phyloP scores from a whole-genome alignment of 1,284 basidiomycete species.

The Puccinia coronata region DNA sequence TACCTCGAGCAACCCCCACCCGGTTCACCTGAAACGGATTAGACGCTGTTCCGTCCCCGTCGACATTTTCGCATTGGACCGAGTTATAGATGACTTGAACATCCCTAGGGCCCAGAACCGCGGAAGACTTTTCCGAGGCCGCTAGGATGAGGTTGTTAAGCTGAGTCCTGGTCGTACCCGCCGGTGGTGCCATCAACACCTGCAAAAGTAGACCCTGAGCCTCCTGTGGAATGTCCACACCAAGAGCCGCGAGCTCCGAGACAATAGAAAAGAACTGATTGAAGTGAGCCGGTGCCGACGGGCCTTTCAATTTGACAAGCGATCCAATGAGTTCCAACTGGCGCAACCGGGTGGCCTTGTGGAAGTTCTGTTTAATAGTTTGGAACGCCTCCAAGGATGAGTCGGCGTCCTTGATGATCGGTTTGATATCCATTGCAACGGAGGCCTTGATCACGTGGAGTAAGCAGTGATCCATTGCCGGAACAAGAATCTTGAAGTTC shows the following conservation, averaged over 20 bases:
- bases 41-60: not conserved
- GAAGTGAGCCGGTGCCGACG: not conserved
- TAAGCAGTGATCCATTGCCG: not conserved
- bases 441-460: not conserved
- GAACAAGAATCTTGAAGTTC: not conserved
- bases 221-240: not conserved
- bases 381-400: not conserved
- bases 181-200: not conserved
- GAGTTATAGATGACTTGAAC: not conserved
- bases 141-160: not conserved
- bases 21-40: not conserved
- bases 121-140: not conserved
- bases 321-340: not conserved
- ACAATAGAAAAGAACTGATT: not conserved
- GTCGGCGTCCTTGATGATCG: not conserved
- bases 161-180: not conserved
- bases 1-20: not conserved
- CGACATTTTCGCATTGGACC: not conserved
- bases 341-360: not conserved
- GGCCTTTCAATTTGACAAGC: not conserved
- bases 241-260: not conserved
- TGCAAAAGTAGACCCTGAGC: not conserved
- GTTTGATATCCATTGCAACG: not conserved
- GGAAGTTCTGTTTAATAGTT: not conserved
- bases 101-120: not conserved